A percentile compares a stretch with the other conserved stretches of the same genome.
Evolutionary conservation across 1,139 yeast species (phyloP).

Genomic region (Blastobotrys capitulatus): DNA sequence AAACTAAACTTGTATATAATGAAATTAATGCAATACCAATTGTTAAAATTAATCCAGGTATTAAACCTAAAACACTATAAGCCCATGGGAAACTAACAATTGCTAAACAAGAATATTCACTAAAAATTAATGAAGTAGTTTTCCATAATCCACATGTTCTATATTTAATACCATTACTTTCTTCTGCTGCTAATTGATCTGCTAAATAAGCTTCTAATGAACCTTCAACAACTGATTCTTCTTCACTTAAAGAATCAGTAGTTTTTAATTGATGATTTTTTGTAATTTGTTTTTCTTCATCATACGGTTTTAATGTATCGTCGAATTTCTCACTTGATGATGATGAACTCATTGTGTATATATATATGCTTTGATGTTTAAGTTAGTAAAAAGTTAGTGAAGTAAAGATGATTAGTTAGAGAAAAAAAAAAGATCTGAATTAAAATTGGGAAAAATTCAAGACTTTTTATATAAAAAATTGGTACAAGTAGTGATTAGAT

Average conservation of each 20-base stretch:
- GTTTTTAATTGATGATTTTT: neutral
- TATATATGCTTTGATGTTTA: neutral
- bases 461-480: neutral
- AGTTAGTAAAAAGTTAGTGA: neutral
- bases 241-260: neutral
- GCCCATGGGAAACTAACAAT: constrained; percentile 64
- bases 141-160: constrained; percentile 53
- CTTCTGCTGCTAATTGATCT: constrained; percentile 29
- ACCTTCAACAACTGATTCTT: constrained; percentile 12
- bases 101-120: constrained; percentile 58
- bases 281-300: neutral
- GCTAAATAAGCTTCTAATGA: constrained; percentile 30
- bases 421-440: neutral
- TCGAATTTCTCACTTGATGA: neutral
- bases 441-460: neutral
- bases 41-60: constrained; percentile 54
- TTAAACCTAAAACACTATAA: constrained; percentile 52
- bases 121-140: constrained; percentile 52
- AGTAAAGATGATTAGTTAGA: too few relatives aligned
- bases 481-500: too few relatives aligned
- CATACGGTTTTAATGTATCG: neutral
- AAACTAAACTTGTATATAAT: constrained; percentile 49
- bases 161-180: constrained; percentile 40
- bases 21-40: constrained; percentile 47
- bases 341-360: neutral